These are phyloP conservation scores for Trichocladium uniseriatum DNA, from an alignment of 495 filamentous ascomycete genomes.

Conservation along the genomic window DNA sequence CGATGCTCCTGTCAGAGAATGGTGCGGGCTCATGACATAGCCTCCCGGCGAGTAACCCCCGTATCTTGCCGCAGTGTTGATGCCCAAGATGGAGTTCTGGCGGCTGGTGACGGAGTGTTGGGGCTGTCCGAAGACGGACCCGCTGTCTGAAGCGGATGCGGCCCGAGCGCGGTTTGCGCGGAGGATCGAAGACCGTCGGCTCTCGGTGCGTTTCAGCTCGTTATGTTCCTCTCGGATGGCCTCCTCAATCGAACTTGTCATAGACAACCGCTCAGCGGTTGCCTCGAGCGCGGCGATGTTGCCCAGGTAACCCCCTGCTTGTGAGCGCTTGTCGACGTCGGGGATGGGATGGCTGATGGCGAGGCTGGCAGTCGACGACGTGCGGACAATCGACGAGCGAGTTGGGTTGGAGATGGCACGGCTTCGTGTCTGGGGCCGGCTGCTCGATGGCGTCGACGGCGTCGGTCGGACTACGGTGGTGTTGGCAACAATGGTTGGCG, in stretches of 20 bases:
- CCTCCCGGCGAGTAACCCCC: constrained; percentile 64
- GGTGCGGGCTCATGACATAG: constrained; percentile 56
- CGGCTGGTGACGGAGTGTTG: constrained; percentile 43
- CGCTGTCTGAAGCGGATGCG: constrained; percentile 21
- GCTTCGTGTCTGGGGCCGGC: constrained; percentile 16
- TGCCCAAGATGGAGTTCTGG: constrained; percentile 57
- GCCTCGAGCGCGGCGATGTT: constrained; percentile 79
- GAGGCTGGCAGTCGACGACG: constrained; percentile 48
- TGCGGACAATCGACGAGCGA: constrained; percentile 46
- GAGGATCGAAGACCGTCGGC: constrained; percentile 48
- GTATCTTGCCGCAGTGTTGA: constrained; percentile 54
- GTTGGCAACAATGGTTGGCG: constrained; percentile 1
- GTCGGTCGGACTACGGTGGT: constrained; percentile 19
- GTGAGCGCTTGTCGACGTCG: constrained; percentile 59
- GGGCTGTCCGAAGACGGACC: constrained; percentile 26
- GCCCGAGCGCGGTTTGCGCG: constrained; percentile 20
- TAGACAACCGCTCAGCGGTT: constrained; percentile 71
- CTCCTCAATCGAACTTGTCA: constrained; percentile 67
- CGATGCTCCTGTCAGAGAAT: constrained; percentile 49
- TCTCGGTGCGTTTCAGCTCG: constrained; percentile 63
- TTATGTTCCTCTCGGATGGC: constrained; percentile 72
- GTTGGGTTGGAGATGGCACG: constrained; percentile 20
- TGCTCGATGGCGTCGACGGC: constrained; percentile 8
- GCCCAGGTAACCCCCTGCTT: constrained; percentile 62
- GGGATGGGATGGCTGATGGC: constrained; percentile 66